phyloP scores from a whole-genome alignment of 2,329 filamentous ascomycete species.

The Clonostachys solani region DNA sequence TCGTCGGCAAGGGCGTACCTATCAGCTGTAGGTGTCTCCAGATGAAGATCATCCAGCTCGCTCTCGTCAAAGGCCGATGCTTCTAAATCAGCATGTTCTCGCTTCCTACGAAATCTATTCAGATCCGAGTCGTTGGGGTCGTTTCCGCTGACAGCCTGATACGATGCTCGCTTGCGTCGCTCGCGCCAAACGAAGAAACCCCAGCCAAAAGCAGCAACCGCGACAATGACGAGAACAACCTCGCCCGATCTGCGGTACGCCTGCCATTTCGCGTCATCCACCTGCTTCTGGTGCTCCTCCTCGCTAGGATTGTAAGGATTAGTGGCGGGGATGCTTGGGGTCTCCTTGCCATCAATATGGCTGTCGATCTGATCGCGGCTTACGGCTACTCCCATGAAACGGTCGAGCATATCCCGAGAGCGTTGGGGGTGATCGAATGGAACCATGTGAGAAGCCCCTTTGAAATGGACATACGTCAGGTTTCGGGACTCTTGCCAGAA shows the following conservation, averaged over 20 bases:
- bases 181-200: conserved; percentile 67
- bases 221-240: conserved; percentile 76
- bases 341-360: conserved; percentile 79
- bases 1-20: conserved; percentile 54
- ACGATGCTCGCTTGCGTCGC: conserved; percentile 50
- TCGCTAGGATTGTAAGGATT: conserved; percentile 53
- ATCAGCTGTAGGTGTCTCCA: conserved; percentile 36
- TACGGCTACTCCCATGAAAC: conserved; percentile 92
- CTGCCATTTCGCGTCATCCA: conserved; percentile 83
- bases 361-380: conserved; percentile 68
- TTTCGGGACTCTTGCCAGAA: conserved; percentile 95
- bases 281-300: conserved; percentile 51
- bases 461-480: conserved; percentile 90
- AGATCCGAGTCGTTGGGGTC: conserved; percentile 28
- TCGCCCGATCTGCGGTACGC: conserved; percentile 88
- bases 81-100: conserved; percentile 49
- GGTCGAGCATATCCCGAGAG: conserved; percentile 92
- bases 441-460: conserved; percentile 97
- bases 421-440: conserved; percentile 88
- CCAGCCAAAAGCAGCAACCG: conserved; percentile 69
- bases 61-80: conserved; percentile 63
- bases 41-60: conserved; percentile 58
- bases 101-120: conserved; percentile 43
- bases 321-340: conserved; percentile 68
- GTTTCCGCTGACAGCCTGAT: conserved; percentile 42